phyloP scores from a whole-genome alignment of 257 asterid genomes.

The Fraxinus americana region DNA sequence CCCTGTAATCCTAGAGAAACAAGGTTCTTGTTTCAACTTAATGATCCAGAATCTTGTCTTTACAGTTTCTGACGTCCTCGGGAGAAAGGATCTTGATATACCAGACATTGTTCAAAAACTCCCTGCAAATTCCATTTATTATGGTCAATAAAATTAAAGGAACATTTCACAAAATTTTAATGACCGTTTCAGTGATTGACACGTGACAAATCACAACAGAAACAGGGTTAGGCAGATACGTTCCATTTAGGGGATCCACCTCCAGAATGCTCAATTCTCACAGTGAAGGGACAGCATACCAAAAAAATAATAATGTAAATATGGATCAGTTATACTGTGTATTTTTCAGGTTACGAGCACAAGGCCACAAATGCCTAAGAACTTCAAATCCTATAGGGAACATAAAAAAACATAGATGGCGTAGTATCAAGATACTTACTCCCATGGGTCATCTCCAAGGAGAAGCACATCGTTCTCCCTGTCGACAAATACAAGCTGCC shows the following conservation, averaged over 20 bases:
- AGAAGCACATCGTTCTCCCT: slow-evolving; percentile 97
- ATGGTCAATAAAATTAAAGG: slow-evolving; percentile 2
- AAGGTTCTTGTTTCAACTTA: slow-evolving; percentile 50
- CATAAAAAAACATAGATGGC: neutral
- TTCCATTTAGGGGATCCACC: neutral
- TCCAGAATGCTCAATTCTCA: neutral
- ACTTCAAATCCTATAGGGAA: neutral
- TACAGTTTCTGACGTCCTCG: slow-evolving; percentile 80
- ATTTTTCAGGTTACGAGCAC: neutral
- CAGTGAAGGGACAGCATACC: too few species aligned
- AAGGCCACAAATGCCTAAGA: neutral
- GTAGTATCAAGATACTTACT: slow-evolving; percentile 49
- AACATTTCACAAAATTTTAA: neutral
- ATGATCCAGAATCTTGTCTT: slow-evolving; percentile 64
- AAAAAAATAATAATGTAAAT: too few species aligned
- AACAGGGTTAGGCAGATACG: neutral
- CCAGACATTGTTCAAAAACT: slow-evolving; percentile 89
- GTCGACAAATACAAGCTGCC: slow-evolving; percentile 99
- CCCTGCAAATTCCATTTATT: slow-evolving; percentile 45
- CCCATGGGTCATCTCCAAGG: slow-evolving; percentile 99
- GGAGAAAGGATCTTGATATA: slow-evolving; percentile 96
- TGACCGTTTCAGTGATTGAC: neutral
- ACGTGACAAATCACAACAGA: neutral
- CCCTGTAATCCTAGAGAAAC: slow-evolving; percentile 62
- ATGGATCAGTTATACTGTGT: neutral